These are phyloP conservation scores for Torulaspora pretoriensis DNA, from an alignment of 1,139 yeast species.

Conservation along the genomic window DNA sequence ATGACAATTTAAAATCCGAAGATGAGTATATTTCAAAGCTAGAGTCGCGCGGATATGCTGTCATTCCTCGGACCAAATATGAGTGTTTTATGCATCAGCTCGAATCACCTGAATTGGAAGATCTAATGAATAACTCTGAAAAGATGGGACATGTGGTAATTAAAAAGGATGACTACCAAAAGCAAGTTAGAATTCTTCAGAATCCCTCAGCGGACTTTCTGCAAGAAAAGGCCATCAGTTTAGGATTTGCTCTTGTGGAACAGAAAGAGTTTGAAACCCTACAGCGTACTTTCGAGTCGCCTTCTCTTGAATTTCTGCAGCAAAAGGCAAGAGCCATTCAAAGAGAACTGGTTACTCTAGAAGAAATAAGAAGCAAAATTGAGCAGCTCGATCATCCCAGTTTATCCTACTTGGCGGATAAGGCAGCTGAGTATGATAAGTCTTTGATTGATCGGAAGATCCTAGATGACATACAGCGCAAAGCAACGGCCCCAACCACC, in stretches of 20 bases:
- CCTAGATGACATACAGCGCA: conserved; percentile 14
- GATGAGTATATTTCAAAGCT: conserved; percentile 13
- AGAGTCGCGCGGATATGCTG: conserved; percentile 13
- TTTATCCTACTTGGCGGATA: conserved; percentile 11
- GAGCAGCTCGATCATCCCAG: conserved; percentile 15
- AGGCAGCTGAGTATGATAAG: conserved; percentile 15
- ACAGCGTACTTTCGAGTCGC: conserved; percentile 13
- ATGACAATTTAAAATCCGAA: conserved; percentile 16
- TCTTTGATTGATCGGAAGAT: conserved; percentile 10
- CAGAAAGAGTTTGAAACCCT: conserved; percentile 11
- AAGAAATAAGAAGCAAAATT: conserved; percentile 23
- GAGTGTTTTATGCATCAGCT: conserved; percentile 4
- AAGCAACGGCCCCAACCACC: conserved; percentile 8
- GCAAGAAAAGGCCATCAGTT: conserved; percentile 23
- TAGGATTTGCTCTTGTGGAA: conserved; percentile 31
- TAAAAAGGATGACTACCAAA: conserved; percentile 3
- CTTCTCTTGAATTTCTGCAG: conserved; percentile 21
- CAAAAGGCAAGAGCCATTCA: conserved; percentile 16
- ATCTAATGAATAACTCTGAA: conserved; percentile 14
- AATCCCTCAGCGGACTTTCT: conserved; percentile 29
- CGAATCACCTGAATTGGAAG: conserved; percentile 9
- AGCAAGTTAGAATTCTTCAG: conserved; percentile 19
- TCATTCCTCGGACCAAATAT: conserved; percentile 6
- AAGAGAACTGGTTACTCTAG: conserved; percentile 13
- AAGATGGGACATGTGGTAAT: conserved; percentile 29